Conservation (phyloP, 2,329 filamentous ascomycete species). For the Coleophoma eucalyptorum region DNA sequence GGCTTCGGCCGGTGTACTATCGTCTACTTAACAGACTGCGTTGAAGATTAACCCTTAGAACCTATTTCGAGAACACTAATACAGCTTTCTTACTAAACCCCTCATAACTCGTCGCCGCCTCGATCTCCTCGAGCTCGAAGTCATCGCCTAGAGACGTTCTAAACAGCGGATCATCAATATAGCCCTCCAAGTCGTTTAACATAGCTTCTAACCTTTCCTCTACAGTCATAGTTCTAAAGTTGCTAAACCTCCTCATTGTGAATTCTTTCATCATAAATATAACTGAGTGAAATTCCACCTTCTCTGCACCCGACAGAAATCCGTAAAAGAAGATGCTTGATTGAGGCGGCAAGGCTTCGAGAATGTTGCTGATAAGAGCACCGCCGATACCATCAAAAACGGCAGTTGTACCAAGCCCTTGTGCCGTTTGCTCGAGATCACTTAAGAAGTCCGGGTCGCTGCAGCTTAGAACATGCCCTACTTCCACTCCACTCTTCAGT, state of each 20-base stretch:
- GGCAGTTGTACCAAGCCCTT: background rate
- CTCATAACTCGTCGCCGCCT: background rate
- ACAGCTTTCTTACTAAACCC: background rate
- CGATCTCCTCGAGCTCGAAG: background rate
- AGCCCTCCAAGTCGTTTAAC: background rate
- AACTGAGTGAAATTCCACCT: background rate
- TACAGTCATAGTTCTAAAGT: background rate
- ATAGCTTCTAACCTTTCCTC: background rate
- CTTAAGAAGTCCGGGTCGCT: background rate
- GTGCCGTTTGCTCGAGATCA: background rate
- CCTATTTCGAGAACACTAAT: background rate
- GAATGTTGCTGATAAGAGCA: background rate
- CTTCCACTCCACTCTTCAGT: background rate
- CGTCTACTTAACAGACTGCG: too few relatives aligned
- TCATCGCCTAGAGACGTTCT: background rate
- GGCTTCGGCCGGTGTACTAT: too few relatives aligned
- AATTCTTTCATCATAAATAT: background rate
- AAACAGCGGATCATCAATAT: background rate
- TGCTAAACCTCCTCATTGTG: background rate
- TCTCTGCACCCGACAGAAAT: background rate
- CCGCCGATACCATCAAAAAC: background rate
- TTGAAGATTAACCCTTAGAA: too few relatives aligned
- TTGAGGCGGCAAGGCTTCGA: background rate
- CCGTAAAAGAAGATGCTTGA: background rate
- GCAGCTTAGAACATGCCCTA: background rate